These are phyloP conservation scores for Taphrina wiesneri DNA, from an alignment of 1,139 yeast genomes.

Conservation along the genomic window DNA sequence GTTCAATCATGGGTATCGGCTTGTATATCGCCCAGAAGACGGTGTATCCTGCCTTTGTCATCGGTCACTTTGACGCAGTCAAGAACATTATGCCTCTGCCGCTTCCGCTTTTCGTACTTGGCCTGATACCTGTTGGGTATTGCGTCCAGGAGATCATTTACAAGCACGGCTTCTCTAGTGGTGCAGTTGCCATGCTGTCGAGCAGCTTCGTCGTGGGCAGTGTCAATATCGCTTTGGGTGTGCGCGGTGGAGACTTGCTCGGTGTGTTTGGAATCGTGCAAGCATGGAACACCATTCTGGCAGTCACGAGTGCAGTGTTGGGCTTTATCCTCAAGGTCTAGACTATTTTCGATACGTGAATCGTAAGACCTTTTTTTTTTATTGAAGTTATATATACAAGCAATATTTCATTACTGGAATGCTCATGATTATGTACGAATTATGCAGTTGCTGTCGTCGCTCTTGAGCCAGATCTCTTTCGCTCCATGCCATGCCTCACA, in stretches of 20 bases:
- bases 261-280: slow-evolving; percentile 21
- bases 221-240: slow-evolving; percentile 11
- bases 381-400: not conserved
- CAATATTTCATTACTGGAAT: not conserved
- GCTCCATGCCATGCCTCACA: not conserved
- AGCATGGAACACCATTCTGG: slow-evolving; percentile 7
- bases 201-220: slow-evolving; percentile 4
- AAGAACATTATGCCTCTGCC: slow-evolving; percentile 21
- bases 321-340: slow-evolving; percentile 18
- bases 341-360: too few species aligned
- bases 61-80: slow-evolving; percentile 18
- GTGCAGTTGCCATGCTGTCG: slow-evolving; percentile 3
- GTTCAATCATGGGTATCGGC: slow-evolving; percentile 18
- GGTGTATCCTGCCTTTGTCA: slow-evolving; percentile 14
- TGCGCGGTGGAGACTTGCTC: slow-evolving; percentile 19
- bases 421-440: slow-evolving; percentile 1
- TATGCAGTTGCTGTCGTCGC: not conserved
- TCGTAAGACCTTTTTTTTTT: not conserved
- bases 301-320: slow-evolving; percentile 5
- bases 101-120: slow-evolving; percentile 25
- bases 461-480: not conserved
- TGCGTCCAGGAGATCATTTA: slow-evolving; percentile 25
- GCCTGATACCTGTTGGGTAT: slow-evolving; percentile 23
- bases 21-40: slow-evolving; percentile 27
- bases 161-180: slow-evolving; percentile 14